Percentiles rank a stretch among this genome's conserved stretches.
These are phyloP conservation scores for Psilocybe cyanescens DNA, from an alignment of 768 basidiomycete genomes.

Conservation along the genomic window DNA sequence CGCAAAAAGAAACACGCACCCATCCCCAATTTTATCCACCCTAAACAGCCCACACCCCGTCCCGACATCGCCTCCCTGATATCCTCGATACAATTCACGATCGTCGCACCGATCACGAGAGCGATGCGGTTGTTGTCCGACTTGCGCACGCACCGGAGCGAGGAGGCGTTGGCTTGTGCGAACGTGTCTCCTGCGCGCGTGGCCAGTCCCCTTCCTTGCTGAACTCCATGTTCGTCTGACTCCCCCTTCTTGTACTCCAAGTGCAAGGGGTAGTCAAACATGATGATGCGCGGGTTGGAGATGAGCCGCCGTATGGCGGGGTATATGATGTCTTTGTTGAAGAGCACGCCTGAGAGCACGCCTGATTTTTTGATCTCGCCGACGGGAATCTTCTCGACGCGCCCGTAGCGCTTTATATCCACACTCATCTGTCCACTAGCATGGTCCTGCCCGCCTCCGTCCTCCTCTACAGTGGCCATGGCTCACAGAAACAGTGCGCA, in stretches of 20 bases:
- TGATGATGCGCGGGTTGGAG: slow-evolving; percentile 82
- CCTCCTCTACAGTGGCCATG: too few relatives aligned
- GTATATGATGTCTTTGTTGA: slow-evolving; percentile 99
- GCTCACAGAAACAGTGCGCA: slow-evolving; percentile 84
- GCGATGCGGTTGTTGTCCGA: slow-evolving; percentile 99
- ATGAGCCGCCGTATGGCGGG: slow-evolving; percentile 95
- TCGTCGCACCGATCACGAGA: slow-evolving; percentile 92
- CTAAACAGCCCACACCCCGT: slow-evolving; percentile 95
- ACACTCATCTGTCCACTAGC: slow-evolving; percentile 83
- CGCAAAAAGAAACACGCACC: slow-evolving; percentile 44
- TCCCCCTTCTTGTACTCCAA: slow-evolving; percentile 96
- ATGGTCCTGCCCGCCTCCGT: neutral
- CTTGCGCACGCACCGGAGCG: slow-evolving; percentile 95
- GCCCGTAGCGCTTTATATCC: slow-evolving; percentile 97
- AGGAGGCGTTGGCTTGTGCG: slow-evolving; percentile 86
- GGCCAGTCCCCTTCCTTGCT: slow-evolving; percentile 96
- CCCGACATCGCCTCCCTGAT: slow-evolving; percentile 91
- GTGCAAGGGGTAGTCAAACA: slow-evolving; percentile 86
- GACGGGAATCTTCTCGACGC: slow-evolving; percentile 97
- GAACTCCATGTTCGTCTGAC: slow-evolving; percentile 99
- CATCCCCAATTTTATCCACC: slow-evolving; percentile 97
- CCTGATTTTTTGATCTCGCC: slow-evolving; percentile 94
- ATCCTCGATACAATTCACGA: slow-evolving; percentile 96
- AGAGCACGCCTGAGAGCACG: slow-evolving; percentile 90
- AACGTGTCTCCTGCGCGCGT: slow-evolving; percentile 84